Conservation (phyloP, 305 asterid species). For the Coffea humblotiana region DNA sequence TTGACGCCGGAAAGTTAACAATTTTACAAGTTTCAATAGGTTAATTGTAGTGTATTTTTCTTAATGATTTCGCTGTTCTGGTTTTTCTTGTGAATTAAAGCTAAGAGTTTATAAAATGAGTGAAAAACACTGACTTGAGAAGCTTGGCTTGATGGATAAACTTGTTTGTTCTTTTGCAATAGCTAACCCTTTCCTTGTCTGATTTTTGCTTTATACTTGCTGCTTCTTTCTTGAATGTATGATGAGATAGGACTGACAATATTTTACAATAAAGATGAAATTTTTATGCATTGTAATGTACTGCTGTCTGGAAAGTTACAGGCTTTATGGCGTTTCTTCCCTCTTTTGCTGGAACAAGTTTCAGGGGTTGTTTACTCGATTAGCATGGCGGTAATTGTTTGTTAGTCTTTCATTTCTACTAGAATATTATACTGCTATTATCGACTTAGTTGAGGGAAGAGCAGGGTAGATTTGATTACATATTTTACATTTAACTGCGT, state of each 20-base stretch:
- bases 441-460: too few relatives aligned
- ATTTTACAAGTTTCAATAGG: background rate
- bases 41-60: background rate
- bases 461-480: too few relatives aligned
- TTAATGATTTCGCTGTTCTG: background rate
- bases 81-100: background rate
- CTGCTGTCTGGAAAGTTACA: background rate
- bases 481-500: too few relatives aligned
- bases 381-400: too few relatives aligned
- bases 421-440: background rate
- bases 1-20: background rate
- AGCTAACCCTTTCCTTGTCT: background rate
- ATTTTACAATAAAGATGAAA: background rate
- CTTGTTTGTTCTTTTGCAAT: background rate
- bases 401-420: background rate
- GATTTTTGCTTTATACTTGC: background rate
- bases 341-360: background rate
- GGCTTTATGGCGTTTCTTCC: background rate
- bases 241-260: background rate
- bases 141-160: background rate
- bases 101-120: background rate
- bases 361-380: background rate
- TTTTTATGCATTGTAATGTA: background rate
- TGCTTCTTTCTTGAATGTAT: background rate
- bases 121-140: background rate